Base-by-base conservation (phyloP, 2,329 filamentous ascomycete species). In the Penicillium sp. region DNA sequence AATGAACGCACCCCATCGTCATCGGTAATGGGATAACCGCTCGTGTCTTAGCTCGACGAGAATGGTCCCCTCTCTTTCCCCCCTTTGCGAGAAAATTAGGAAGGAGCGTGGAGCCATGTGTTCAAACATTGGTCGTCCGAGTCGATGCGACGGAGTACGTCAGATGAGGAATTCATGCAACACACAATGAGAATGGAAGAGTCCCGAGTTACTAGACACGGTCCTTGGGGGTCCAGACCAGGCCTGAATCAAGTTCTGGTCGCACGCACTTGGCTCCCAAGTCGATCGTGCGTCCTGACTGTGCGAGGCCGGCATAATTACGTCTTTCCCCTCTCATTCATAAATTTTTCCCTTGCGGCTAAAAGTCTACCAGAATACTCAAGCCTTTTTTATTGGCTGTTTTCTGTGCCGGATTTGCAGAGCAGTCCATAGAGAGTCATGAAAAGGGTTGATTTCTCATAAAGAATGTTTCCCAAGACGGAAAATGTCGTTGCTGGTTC, bases 211-310 rank as follows among this genome's bases (percentile, higher is more conserved):
- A 39, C 18, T 53, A 18, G 47, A 41, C 43, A 45, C 43, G 61
- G 61, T 57, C 58, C 57, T 53, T 46, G 44, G 53, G 57, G 62
- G 63, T 53, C 62, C 61, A 64, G 61, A 58, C 63, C 56, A 32
- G 55, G 23, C 23, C 43, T 26, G 30, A 26, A 36, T 23, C 43
- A 53, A 19, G 43, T 38, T 32, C 50, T 53, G 27, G 23, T 34
- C 35, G 23, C 3, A 35, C 40, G 26, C 29, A 52, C 38, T 55
- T 50, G 43, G 34, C 23, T n/a, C 38, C 44, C 47, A 44, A 38
- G 39, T 53, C 47, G 38, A 53, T 49, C 30, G 58, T 56, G 46
- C 41, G 50, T 47, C 39, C 50, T 46, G 50, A 41, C 41, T 57
- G 36, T 46, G 16, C 10, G 46, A 47, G 16, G 3, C 29, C 46